These are phyloP conservation scores for barrel medic (Medicago truncatula) DNA, from an alignment of 306 rosid species.

Conservation along the genomic window DNA sequence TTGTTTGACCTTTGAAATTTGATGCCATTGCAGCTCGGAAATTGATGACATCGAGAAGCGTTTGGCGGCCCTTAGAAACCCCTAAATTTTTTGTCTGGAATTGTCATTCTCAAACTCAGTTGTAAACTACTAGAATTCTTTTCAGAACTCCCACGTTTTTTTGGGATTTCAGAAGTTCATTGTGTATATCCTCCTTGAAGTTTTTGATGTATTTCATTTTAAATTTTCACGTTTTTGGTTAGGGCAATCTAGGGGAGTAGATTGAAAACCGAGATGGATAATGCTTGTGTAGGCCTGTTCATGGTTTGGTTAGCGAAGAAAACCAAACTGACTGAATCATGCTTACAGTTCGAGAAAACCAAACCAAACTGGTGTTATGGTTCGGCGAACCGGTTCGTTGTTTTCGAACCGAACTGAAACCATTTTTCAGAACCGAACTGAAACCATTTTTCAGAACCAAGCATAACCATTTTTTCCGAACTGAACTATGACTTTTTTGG, in stretches of 20 bases:
- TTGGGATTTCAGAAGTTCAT: conserved; percentile 26
- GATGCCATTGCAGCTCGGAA: conserved; percentile 68
- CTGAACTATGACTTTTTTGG: too few species aligned
- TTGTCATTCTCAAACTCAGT: conserved; percentile 20
- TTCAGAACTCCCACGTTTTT: background rate
- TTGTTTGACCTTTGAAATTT: conserved; percentile 41
- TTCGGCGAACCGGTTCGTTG: too few species aligned
- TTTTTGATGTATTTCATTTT: background rate
- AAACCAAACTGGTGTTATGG: too few species aligned
- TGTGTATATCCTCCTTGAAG: conserved; percentile 41
- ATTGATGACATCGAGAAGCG: conserved; percentile 83
- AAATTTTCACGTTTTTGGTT: conserved; percentile 7
- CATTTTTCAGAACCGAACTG: too few species aligned
- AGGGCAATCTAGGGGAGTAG: conserved; percentile 8
- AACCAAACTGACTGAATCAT: too few species aligned
- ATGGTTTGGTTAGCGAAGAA: too few species aligned
- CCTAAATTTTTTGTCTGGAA: conserved; percentile 50
- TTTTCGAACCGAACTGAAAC: too few species aligned
- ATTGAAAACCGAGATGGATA: conserved; percentile 2
- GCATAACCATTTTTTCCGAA: too few species aligned
- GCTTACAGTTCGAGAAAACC: too few species aligned
- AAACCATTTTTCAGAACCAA: too few species aligned
- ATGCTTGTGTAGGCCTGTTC: background rate
- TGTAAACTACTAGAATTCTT: conserved; percentile 25
- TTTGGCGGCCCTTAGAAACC: conserved; percentile 83